Evolutionary conservation across 495 filamentous ascomycete species (phyloP), one percentile per base, ranked within the genome.

Genomic region (Sabuloglossum arenarium): DNA sequence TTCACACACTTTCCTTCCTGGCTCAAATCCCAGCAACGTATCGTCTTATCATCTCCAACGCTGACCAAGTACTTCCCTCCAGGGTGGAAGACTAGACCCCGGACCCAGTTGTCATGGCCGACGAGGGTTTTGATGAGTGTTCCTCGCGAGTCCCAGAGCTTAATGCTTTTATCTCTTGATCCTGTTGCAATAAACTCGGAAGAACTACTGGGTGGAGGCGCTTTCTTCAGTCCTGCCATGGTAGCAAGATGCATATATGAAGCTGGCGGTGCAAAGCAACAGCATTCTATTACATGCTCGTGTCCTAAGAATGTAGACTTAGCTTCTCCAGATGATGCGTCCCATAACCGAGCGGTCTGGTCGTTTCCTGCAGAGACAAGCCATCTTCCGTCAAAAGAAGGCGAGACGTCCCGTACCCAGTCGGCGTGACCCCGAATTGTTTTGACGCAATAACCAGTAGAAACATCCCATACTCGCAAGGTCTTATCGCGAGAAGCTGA

Each of bases 31-130:
- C 91, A 98, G 70, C 90, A 96, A 45, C 90, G 74, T 32, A 98
- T 71, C 12, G 87, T 89, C 67, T 94, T 94, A 66, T 98, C 91
- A 62, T 98, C 91, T 25, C 82, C 72, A 3, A 83, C 85, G 31
- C 81, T 86, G 19, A 98, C 68, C 1, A 98, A 74, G 60, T 91
- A 98, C 67, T 94, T 94, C 0, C 91, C 91, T 2, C 87, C 88
- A 0, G 91, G 91, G 61, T 98, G 91, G 66, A 94, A 98, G 19
- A 87, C 80, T 12, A 97, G 63, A 1, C 74, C 84, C 10, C 88
- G 79, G 0, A 98, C 83, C 91, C 91, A 98, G 65, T 96, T 98
- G 66, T 98, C 91, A 63, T 98, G 91, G 2, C 91, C 91, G 1
- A 82, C 67, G 8, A 97, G 73, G 1, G 85, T 93, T 67, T 88